phyloP scores from a whole-genome alignment of 495 filamentous ascomycete species.

The Xylaria flabelliformis region DNA sequence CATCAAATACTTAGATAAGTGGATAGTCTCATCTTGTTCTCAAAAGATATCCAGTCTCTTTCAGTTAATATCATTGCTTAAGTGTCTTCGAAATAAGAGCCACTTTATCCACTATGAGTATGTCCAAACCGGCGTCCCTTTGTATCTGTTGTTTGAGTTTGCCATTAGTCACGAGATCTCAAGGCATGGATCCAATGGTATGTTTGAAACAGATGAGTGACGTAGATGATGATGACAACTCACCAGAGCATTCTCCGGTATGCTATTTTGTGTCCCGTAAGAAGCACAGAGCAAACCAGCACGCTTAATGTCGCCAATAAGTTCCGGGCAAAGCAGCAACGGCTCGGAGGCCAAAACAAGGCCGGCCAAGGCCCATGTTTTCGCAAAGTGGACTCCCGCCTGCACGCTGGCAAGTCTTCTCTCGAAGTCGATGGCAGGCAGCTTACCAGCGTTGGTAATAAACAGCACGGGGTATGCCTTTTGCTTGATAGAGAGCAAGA shows the following conservation, averaged over 20 bases:
- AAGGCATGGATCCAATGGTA: not conserved
- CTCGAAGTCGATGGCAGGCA: slow-evolving; percentile 35
- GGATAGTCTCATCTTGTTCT: not conserved
- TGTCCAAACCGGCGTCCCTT: slow-evolving; percentile 13
- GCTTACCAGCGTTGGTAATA: slow-evolving; percentile 45
- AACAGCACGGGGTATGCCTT: slow-evolving; percentile 50
- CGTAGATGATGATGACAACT: not conserved
- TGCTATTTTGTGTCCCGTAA: slow-evolving; percentile 47
- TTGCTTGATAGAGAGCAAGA: slow-evolving; percentile 50
- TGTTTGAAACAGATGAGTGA: not conserved
- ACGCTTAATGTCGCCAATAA: slow-evolving; percentile 42
- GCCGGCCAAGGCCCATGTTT: slow-evolving; percentile 45
- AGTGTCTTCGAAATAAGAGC: slow-evolving; percentile 12
- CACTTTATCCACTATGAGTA: slow-evolving; percentile 14
- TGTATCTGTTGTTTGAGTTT: not conserved
- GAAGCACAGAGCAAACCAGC: slow-evolving; percentile 38
- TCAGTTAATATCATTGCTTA: not conserved
- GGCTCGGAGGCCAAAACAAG: slow-evolving; percentile 46
- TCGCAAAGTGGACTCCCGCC: slow-evolving; percentile 48
- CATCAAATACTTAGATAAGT: too few species aligned
- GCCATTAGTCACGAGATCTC: not conserved
- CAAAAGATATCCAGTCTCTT: not conserved
- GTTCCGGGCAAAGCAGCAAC: slow-evolving; percentile 44
- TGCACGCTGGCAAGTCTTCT: slow-evolving; percentile 46
- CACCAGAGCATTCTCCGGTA: slow-evolving; percentile 39